Evolutionary conservation across 768 basidiomycete species (phyloP).

Genomic region (Daedalea quercina): DNA sequence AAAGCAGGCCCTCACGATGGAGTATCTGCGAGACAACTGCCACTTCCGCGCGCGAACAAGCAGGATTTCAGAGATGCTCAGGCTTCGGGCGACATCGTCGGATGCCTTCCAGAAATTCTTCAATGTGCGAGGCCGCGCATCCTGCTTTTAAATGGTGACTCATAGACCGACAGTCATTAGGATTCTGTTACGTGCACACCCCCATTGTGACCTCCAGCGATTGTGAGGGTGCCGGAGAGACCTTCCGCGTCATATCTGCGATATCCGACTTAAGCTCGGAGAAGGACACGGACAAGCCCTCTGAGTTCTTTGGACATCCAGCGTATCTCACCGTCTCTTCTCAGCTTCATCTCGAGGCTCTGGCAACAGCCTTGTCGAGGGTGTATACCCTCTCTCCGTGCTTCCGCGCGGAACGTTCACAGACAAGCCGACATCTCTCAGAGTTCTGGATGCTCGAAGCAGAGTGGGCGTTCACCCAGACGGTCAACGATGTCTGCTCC

Average conservation of each 20-base stretch:
- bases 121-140: slow-evolving; percentile 40
- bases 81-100: slow-evolving; percentile 56
- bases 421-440: slow-evolving; percentile 86
- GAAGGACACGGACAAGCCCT: slow-evolving; percentile 9
- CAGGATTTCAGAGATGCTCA: slow-evolving; percentile 64
- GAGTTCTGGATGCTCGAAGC: slow-evolving; percentile 99
- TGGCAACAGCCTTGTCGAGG: slow-evolving; percentile 69
- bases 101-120: slow-evolving; percentile 62
- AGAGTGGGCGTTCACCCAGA: slow-evolving; percentile 65
- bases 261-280: slow-evolving; percentile 14
- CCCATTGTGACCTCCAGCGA: slow-evolving; percentile 89
- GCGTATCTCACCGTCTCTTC: slow-evolving; percentile 92
- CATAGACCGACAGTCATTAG: slow-evolving; percentile 28
- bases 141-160: not conserved
- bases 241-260: slow-evolving; percentile 59
- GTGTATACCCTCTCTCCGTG: slow-evolving; percentile 91
- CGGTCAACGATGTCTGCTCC: slow-evolving; percentile 43
- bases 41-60: slow-evolving; percentile 85
- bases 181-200: slow-evolving; percentile 73
- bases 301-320: slow-evolving; percentile 67
- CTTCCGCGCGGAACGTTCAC: slow-evolving; percentile 88
- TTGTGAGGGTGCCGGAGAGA: slow-evolving; percentile 94
- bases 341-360: slow-evolving; percentile 90
- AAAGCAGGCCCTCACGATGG: slow-evolving; percentile 73
- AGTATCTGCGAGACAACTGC: slow-evolving; percentile 78